Base-by-base conservation (phyloP, 805 yeast species). In the Lipomyces chichibuensis region DNA sequence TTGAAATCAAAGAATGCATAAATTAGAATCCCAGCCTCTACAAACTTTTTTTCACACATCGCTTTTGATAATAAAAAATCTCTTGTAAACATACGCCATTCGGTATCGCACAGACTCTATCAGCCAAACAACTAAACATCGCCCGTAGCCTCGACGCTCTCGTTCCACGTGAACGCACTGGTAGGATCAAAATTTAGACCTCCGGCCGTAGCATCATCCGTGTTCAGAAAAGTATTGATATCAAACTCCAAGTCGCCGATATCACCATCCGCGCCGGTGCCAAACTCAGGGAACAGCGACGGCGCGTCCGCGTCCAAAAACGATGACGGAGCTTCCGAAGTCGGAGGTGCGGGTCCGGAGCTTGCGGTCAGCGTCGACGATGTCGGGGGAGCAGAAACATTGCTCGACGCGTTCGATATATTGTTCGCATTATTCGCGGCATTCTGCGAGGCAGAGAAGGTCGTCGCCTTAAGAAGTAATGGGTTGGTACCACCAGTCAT, bases 81-180 rank as follows among this genome's bases (percentile, higher is more conserved):
- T 25, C 32, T 33, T 17, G 35, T n/a, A 57, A 20, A 39, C 20
- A 20, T n/a, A n/a, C 17, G 35, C 13, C 27, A 3, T 4, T 23
- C n/a, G 20, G 14, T 20, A 37, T 33, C 29, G 51, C 29, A 23
- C 35, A 33, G 39, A 8, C 32, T 35, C 49, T 57, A 29, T 20
- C 14, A 23, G 17, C 27, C 51, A 37, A 11, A 53, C 32, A 13
- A 43, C 54, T 60, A 70, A 49, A 70, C 70, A n/a, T 70, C 72
- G 17, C 72, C 70, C 17, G 73, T 63, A 7, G 73, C 73, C 55
- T 70, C 73, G 39, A 70, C 73, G 49, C 73, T 70, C 43, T 70
- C 73, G 27, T 65, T 64, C 73, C 73, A 70, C 29, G 62, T 65
- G 37, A 70, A 70, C 49, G 65, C 61, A 9, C 62, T 37, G 23